These are phyloP conservation scores for Gryganskiella cystojenkinii DNA, from an alignment of 192 early-diverging fungal genomes.

Conservation along the genomic window DNA sequence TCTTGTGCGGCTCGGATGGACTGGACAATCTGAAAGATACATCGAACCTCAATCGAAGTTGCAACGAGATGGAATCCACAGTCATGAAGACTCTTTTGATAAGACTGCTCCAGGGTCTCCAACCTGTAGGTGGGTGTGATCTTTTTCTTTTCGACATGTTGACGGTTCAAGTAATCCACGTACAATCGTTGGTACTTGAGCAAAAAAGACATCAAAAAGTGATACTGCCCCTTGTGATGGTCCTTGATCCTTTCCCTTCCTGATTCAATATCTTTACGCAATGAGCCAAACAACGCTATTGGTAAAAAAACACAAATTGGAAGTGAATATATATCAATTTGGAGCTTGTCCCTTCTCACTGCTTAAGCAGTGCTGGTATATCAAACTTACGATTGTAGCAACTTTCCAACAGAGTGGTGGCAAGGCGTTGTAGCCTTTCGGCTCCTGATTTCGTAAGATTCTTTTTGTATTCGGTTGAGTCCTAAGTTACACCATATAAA, in stretches of 20 bases:
- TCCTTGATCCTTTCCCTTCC: conserved; percentile 54
- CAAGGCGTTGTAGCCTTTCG: conserved; percentile 20
- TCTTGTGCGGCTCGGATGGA: conserved; percentile 45
- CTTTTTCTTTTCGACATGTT: conserved; percentile 22
- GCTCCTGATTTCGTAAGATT: conserved; percentile 17
- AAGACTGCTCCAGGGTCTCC: conserved; percentile 6
- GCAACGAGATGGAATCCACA: conserved; percentile 56
- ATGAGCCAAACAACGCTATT: conserved; percentile 47
- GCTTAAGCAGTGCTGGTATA: too few species aligned
- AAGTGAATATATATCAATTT: too few species aligned
- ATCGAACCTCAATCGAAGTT: conserved; percentile 28
- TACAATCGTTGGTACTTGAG: conserved; percentile 45
- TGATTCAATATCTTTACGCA: conserved; percentile 53
- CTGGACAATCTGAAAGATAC: conserved; percentile 43
- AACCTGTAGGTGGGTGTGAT: neutral
- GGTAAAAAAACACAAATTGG: neutral
- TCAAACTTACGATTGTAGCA: conserved; percentile 59
- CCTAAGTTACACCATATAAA: conserved; percentile 20
- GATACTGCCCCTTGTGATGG: conserved; percentile 51
- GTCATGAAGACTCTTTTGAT: conserved; percentile 6
- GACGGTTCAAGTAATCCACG: conserved; percentile 19
- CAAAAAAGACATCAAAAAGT: conserved; percentile 54
- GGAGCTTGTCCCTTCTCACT: too few species aligned
- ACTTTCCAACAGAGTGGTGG: conserved; percentile 48
- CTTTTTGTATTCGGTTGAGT: conserved; percentile 41